Evolutionary conservation across 1,284 basidiomycete species (phyloP).

Genomic region (Puccinia novopanici): DNA sequence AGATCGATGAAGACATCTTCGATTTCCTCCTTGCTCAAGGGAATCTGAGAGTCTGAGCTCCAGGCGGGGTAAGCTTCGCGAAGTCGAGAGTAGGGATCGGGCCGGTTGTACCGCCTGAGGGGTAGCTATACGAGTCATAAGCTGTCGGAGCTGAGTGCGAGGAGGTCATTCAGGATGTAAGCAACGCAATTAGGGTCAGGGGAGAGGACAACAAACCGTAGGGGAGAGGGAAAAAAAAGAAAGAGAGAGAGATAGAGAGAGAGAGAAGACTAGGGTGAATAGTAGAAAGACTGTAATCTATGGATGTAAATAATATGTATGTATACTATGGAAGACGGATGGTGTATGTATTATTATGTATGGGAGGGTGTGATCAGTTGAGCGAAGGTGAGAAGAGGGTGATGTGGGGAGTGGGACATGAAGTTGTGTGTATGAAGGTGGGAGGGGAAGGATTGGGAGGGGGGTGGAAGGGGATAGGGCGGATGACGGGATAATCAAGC

Average conservation of each 20-base stretch:
- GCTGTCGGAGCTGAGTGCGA: constrained; percentile 42
- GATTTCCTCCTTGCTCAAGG: constrained; percentile 96
- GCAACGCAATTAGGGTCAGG: not conserved
- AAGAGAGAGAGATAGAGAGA: not conserved
- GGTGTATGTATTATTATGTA: not conserved
- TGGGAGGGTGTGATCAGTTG: not conserved
- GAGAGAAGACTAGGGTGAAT: not conserved
- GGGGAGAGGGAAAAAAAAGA: not conserved
- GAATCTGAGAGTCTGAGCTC: constrained; percentile 82
- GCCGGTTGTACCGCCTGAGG: constrained; percentile 18
- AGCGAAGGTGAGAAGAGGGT: not conserved
- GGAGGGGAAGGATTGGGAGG: not conserved
- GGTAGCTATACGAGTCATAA: constrained; percentile 42
- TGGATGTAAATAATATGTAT: not conserved
- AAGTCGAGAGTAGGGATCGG: constrained; percentile 50
- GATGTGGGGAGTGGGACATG: not conserved
- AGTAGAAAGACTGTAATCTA: constrained; percentile 4
- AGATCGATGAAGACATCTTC: constrained; percentile 98
- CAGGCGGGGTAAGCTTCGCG: constrained; percentile 89
- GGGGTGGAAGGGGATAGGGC: constrained; percentile 5
- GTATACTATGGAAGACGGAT: not conserved
- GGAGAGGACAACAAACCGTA: not conserved
- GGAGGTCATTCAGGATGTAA: constrained; percentile 15
- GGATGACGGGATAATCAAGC: constrained; percentile 27
- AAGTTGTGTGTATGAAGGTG: constrained; percentile 5